Base-by-base conservation (phyloP, 2,329 filamentous ascomycete genomes). In the Xylariaceae sp. region DNA sequence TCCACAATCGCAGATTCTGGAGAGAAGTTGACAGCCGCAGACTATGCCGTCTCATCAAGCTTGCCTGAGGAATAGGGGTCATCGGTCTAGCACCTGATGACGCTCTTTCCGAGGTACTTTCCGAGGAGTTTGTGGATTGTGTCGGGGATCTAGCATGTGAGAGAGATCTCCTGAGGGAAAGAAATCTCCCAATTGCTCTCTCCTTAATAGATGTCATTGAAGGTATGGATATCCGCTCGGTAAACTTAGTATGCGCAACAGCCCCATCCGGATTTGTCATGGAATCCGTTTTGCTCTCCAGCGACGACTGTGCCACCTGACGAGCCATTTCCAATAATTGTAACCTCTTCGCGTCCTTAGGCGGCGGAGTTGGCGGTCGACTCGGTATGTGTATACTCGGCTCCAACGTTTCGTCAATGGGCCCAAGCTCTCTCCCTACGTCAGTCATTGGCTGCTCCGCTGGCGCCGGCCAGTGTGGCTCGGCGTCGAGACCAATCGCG, bases 401-500 rank as follows among this genome's bases (percentile, higher is more conserved):
- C 19, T 61, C 58, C 46, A 64, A 61, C 36, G 68, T 49, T 26
- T 62, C 56, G 7, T 62, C 58, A 26, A 45, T 37, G 6, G 53
- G 41, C 19, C 62, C 59, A 29, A 47, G 37, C 18, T 51, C 44
- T 40, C 53, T 58, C n/a, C 55, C 57, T n/a, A 60, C 47, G 1
- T 46, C 47, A 5, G 63, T 55, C 40, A 62, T 62, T 16, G 61
- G 39, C n/a, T 51, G 44, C 4, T 12, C 19, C 48, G 22, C 57
- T 43, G 47, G 61, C 57, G 10, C 56, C 57, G 5, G 63, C 40
- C 26, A 32, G 5, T 13, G 12, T 6, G 42, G 62, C 32, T 68
- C 69, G 45, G 66, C 65, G 41, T 63, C 66, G 18, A 74, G 55
- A 37, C 72, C 72, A 39, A 76, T 71, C 22, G 72, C 73, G 51